Base-by-base conservation (phyloP, 202 grass and related monocot species). In the Eragrostis tef region DNA sequence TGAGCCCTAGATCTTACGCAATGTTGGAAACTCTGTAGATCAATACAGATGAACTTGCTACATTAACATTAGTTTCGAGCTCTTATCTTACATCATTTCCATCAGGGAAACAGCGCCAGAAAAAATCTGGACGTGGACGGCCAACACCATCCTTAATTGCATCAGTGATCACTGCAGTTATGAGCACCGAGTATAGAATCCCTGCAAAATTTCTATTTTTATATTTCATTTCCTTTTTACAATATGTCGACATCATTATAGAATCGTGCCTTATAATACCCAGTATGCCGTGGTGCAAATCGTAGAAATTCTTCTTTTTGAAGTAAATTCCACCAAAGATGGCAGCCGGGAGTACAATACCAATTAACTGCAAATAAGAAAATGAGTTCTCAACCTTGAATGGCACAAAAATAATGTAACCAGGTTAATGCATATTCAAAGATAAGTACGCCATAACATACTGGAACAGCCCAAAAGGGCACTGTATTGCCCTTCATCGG, bases 101-200 rank as follows among this genome's bases (percentile, higher is more conserved):
- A 86, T 95, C 83, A 67, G 93, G 93, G 75, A 95, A 95, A 86
- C 93, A 95, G n/a, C 90, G 90, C 93, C 92, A 94, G 52, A 88
- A 94, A 73, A 94, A 94, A 87, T 92, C 92, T 47, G 92, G 89
- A 16, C 92, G 89, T 72, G 92, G 92, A 52, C 92, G 77, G 17
- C 92, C 92, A 68, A 92, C 92, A 24, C 77, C 87, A 84, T 95
- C 90, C 83, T 95, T 95, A 67, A 95, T 92, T 44, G 87, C 93
- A 86, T 92, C 93, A 44, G 93, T 95, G 69, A 95, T 92, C 43
- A 95, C 88, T 29, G 61, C 90, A 71, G 93, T 95, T 86, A 95
- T 88, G 21, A 95, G 87, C 67, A 95, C 93, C 20, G 93, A 90
- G 57, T 88, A 95, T 24, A 95, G 80, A 79, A 95, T 87, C 5